Conservation (phyloP, 139 green algal species). For the Micractinium sp. region DNA sequence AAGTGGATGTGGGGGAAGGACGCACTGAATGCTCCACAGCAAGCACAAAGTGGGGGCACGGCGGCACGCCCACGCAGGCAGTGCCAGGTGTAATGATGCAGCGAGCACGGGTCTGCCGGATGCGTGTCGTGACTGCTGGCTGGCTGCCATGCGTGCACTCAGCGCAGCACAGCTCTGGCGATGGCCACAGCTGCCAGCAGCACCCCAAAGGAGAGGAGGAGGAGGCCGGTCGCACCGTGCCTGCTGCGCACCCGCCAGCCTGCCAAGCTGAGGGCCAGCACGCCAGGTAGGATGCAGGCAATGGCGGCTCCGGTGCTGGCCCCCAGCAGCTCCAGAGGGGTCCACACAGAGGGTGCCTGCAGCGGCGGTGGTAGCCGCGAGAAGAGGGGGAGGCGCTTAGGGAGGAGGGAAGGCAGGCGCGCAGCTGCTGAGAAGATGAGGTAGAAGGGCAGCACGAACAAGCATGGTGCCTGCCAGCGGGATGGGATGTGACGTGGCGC, state of each 20-base stretch:
- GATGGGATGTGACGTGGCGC: background rate
- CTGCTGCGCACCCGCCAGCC: background rate
- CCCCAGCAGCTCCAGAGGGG: slow-evolving; percentile 16
- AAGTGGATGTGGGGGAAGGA: too few species aligned
- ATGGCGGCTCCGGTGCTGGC: background rate
- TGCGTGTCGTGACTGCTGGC: background rate
- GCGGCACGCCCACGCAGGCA: too few species aligned
- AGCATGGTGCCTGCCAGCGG: background rate
- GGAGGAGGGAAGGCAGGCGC: background rate
- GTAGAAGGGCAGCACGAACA: too few species aligned
- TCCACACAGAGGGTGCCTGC: slow-evolving; percentile 5
- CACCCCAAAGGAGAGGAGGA: background rate
- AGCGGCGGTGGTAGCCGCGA: background rate
- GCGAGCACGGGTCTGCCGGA: too few species aligned
- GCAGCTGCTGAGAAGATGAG: too few species aligned
- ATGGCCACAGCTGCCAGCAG: slow-evolving; percentile 3
- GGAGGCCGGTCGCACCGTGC: background rate
- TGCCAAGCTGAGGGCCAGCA: background rate
- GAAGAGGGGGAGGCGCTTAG: too few species aligned
- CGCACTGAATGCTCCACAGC: too few species aligned
- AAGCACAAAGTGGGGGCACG: too few species aligned
- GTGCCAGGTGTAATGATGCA: too few species aligned
- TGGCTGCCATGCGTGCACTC: background rate
- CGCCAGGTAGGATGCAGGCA: background rate
- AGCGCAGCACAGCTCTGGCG: background rate